Conservation (phyloP, 257 asterid species). For the Anisodus acutangulus region DNA sequence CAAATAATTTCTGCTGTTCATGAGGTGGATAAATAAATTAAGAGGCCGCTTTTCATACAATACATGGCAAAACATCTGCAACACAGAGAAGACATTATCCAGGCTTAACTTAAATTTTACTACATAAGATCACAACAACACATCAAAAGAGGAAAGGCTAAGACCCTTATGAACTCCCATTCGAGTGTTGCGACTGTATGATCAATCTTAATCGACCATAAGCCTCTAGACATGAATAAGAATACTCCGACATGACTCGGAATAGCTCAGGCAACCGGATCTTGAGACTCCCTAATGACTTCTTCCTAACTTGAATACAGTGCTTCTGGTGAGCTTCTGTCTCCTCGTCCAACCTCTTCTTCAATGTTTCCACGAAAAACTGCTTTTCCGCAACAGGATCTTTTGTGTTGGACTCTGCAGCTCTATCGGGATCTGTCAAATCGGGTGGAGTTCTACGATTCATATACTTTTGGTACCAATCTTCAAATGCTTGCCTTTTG, state of each 20-base stretch:
- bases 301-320: constrained; percentile 87
- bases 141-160: not conserved
- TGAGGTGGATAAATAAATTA: not conserved
- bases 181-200: constrained; percentile 48
- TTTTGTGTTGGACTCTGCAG: constrained; percentile 44
- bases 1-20: constrained; percentile 1
- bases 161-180: constrained; percentile 40
- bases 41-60: constrained; percentile 22
- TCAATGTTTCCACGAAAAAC: constrained; percentile 72
- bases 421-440: constrained; percentile 47
- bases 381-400: constrained; percentile 72
- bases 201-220: constrained; percentile 62
- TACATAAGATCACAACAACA: constrained; percentile 14
- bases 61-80: constrained; percentile 18
- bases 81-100: not conserved
- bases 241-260: constrained; percentile 74
- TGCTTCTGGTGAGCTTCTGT: constrained; percentile 75
- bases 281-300: constrained; percentile 74
- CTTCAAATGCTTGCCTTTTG: constrained; percentile 77
- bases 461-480: constrained; percentile 79
- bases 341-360: constrained; percentile 78
- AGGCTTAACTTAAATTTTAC: constrained; percentile 2
- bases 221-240: constrained; percentile 64
- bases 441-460: constrained; percentile 52
- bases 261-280: constrained; percentile 86